Base-by-base conservation (phyloP, 148 eudicot genomes). In the Mesembryanthemum crystallinum region DNA sequence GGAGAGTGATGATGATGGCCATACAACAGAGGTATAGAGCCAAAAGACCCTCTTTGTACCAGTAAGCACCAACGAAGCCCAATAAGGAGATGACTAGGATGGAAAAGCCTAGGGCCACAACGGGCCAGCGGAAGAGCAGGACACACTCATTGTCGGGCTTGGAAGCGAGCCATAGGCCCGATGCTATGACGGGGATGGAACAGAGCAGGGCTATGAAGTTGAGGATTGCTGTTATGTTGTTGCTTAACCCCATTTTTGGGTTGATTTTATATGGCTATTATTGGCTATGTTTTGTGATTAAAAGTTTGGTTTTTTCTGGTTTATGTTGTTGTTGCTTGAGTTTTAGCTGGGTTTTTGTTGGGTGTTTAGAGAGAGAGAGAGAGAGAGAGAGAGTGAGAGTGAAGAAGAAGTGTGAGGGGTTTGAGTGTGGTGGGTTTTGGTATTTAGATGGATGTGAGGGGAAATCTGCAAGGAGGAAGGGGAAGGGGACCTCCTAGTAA, bases 151-250 rank as follows among this genome's bases (percentile, higher is more conserved):
- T 92, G 87, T 95, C 96, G 74, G 94, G 87, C 76, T 91, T 92
- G 14, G 96, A 86, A 28, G 97, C 92, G 0, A 95, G 87, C 99
- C 97, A 95, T 28, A 92, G 83, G 33, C 99, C 97, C 14, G 97
- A 83, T 23, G 96, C 82, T 72, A 92, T 89, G 4, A 95, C 89
- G 51, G 99, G 97, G 75, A 91, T 84, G 61, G 99, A 92, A 71
- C 92, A 90, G 71, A 95, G 81, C 21, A 95, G 29, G 20, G 97
- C 91, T 72, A 95, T 81, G 88, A 92, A 90, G 89, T 90, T 95
- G 0, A 95, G 77, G 18, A 85, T 67, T 61, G 99, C 91, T 67
- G 92, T 92, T 79, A 92, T 73, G 91, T 90, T 92, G 87, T 92
- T 95, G 88, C 96, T 90, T 47, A 95, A 81, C 61, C 87, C 97